Evolutionary conservation across 2,329 filamentous ascomycete species (phyloP).

Genomic region (Diplodia seriata): DNA sequence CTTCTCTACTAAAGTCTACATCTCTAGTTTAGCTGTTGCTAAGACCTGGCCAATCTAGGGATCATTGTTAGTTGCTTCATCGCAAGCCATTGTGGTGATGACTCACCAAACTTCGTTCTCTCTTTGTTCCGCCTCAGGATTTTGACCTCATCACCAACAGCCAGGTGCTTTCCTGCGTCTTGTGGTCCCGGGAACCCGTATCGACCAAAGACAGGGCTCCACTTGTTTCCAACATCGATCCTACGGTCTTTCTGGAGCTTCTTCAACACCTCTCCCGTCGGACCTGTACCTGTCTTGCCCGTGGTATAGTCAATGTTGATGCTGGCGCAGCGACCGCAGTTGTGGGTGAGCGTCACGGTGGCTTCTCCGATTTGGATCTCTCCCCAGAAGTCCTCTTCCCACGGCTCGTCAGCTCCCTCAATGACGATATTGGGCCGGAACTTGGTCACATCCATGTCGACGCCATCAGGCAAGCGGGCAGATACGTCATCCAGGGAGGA

Average conservation of each 20-base stretch:
- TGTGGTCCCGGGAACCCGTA: slow-evolving; percentile 52
- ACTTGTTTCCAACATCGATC: slow-evolving; percentile 55
- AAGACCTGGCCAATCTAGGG: slow-evolving; percentile 27
- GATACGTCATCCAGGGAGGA: slow-evolving; percentile 74
- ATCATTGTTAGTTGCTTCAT: not conserved
- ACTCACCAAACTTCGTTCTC: slow-evolving; percentile 53
- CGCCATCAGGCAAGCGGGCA: slow-evolving; percentile 44
- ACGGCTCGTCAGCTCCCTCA: slow-evolving; percentile 48
- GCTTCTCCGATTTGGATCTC: slow-evolving; percentile 46
- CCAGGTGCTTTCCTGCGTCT: slow-evolving; percentile 42
- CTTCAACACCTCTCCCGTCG: slow-evolving; percentile 53
- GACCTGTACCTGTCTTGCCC: slow-evolving; percentile 48
- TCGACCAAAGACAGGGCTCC: slow-evolving; percentile 56
- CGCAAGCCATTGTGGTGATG: not conserved
- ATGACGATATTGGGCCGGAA: slow-evolving; percentile 57
- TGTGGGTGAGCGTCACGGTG: slow-evolving; percentile 51
- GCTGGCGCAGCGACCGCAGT: slow-evolving; percentile 55
- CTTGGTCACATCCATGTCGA: slow-evolving; percentile 54
- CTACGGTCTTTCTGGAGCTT: slow-evolving; percentile 53
- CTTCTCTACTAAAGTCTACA: not conserved
- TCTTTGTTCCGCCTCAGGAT: slow-evolving; percentile 50
- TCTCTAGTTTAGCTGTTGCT: not conserved
- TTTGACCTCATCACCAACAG: slow-evolving; percentile 54
- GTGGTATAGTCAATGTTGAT: slow-evolving; percentile 58
- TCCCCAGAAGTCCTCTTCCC: slow-evolving; percentile 58